Evolutionary conservation across 2,329 filamentous ascomycete species (phyloP).

Genomic region (Talaromyces verruculosus): DNA sequence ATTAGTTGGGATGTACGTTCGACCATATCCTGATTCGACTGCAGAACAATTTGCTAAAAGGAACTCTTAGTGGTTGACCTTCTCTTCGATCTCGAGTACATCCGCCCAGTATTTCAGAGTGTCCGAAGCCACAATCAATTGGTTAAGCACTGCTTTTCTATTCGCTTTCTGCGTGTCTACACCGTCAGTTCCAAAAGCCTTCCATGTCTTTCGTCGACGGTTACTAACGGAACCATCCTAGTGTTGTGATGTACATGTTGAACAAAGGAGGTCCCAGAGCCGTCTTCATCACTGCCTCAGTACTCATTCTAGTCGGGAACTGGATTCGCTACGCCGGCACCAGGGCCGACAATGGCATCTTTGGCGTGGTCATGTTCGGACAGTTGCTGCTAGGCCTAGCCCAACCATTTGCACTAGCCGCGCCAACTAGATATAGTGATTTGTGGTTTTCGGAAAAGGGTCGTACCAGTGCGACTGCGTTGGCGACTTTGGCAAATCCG

Average conservation of each 20-base stretch:
- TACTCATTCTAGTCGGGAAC: slow-evolving; percentile 77
- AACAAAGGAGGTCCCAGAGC: slow-evolving; percentile 74
- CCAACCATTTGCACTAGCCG: slow-evolving; percentile 87
- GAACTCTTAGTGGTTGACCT: slow-evolving; percentile 80
- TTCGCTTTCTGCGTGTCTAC: slow-evolving; percentile 76
- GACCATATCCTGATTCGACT: too few species aligned
- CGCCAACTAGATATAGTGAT: slow-evolving; percentile 87
- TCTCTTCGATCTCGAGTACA: slow-evolving; percentile 75
- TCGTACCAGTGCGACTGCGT: slow-evolving; percentile 80
- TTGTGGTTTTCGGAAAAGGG: slow-evolving; percentile 88
- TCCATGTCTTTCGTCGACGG: neutral
- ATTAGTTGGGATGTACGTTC: slow-evolving; percentile 98
- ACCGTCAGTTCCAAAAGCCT: slow-evolving; percentile 51
- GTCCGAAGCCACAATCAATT: slow-evolving; percentile 77
- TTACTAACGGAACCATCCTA: slow-evolving; percentile 21
- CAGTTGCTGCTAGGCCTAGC: slow-evolving; percentile 86
- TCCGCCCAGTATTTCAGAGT: slow-evolving; percentile 75
- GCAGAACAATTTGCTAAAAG: too few species aligned
- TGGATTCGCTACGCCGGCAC: slow-evolving; percentile 85
- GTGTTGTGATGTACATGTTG: slow-evolving; percentile 70
- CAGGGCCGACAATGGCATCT: slow-evolving; percentile 59
- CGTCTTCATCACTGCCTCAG: slow-evolving; percentile 71
- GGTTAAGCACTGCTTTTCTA: slow-evolving; percentile 84
- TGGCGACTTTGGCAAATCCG: slow-evolving; percentile 83
- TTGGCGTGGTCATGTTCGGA: slow-evolving; percentile 80